A percentile compares a stretch with the other conserved stretches of the same genome.
These are phyloP conservation scores for Aulographum hederae DNA, from an alignment of 2,329 filamentous ascomycete genomes.

Conservation along the genomic window DNA sequence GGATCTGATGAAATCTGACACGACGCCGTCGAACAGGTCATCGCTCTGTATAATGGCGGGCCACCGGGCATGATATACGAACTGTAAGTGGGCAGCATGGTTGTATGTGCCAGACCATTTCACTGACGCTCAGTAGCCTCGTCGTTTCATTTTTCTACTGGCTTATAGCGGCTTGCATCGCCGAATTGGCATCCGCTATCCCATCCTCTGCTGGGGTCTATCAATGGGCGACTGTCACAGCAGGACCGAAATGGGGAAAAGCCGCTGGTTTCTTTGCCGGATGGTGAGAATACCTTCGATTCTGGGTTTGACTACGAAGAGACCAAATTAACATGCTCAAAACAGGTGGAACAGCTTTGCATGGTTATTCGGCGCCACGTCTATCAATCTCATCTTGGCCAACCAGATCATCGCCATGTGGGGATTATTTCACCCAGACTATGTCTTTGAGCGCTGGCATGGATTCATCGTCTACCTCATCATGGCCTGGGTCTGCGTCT, in stretches of 20 bases:
- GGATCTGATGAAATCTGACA: constrained; percentile 20
- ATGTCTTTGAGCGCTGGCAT: constrained; percentile 28
- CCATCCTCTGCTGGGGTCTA: constrained; percentile 28
- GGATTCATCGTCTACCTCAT: constrained; percentile 31
- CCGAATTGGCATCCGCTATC: constrained; percentile 29
- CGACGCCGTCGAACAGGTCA: too few species aligned
- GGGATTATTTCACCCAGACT: constrained; percentile 27
- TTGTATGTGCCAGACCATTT: neutral
- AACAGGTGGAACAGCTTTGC: constrained; percentile 34
- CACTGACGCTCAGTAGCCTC: constrained; percentile 12
- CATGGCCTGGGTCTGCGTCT: constrained; percentile 27
- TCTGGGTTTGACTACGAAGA: neutral
- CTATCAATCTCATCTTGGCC: constrained; percentile 23
- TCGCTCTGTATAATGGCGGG: constrained; percentile 27
- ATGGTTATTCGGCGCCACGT: constrained; percentile 28
- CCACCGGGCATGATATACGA: constrained; percentile 27
- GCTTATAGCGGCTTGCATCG: constrained; percentile 30
- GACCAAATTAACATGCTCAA: constrained; percentile 11
- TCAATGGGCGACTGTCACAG: constrained; percentile 33
- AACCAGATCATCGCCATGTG: constrained; percentile 31
- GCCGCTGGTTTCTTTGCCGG: constrained; percentile 30
- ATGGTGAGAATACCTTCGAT: constrained; percentile 13
- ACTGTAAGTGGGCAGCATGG: constrained; percentile 10
- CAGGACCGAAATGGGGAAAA: constrained; percentile 26
- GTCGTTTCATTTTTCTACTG: constrained; percentile 31